Base-by-base conservation (phyloP, 208 protist genomes). In the Strigomonas culicis region DNA sequence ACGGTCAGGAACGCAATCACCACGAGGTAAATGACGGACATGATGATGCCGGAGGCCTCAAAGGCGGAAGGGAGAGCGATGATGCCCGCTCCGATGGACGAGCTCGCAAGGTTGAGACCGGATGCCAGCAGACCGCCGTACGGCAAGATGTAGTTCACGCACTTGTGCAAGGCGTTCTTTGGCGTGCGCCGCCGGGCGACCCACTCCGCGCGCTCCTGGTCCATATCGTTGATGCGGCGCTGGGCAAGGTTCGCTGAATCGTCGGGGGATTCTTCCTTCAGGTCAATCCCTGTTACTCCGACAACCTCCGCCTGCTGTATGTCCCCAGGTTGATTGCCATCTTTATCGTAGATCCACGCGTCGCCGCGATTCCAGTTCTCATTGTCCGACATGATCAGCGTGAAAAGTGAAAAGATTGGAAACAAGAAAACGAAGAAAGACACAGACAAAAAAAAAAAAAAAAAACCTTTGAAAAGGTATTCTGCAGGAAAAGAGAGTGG, bases 11-110 rank as follows among this genome's bases (percentile, higher is more conserved):
- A 6, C 15, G 59, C 69, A 19, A 81, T 68, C 15, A 88, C 34
- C 19, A 90, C 63, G 34, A 92, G 66, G 67, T 86, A 89, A 34
- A 92, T 55, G 28, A 89, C 36, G 2, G 74, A 80, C 69, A 86
- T 75, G 70, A 84, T 57, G 46, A 85, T 73, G 43, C 82, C 86
- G 22, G 58, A 69, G 53, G 66, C 81, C 7, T 58, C 55, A 52
- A 90, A 88, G 8, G 73, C 73, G 13, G 59, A 74, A 3, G 82
- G 74, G 56, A 93, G 72, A 13, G 67, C 75, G 59, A 93, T 78
- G 36, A 88, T 82, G 32, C 80, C 75, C 31, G 49, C 80, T 11
- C 82, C 82, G 2, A 93, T 75, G 19, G 86, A 82, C 24, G 79
- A 74, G 66, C 70, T 75, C 50, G 61, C 60, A 2, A 93, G 69